Evolutionary conservation across 768 basidiomycete species (phyloP).

Genomic region (Steccherinum ochraceum): DNA sequence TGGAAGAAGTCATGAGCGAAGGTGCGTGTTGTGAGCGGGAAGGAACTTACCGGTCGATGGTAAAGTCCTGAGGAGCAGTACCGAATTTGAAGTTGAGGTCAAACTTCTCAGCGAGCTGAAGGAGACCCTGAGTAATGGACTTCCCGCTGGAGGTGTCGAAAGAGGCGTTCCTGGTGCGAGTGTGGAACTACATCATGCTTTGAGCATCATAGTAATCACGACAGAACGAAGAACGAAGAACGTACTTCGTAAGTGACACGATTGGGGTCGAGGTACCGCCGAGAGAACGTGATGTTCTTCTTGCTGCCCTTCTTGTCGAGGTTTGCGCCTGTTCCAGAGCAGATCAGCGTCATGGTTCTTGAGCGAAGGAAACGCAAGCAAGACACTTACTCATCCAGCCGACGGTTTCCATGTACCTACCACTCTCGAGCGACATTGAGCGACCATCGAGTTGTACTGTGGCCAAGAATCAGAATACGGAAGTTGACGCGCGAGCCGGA

Average conservation of each 20-base stretch:
- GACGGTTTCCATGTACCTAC: slow-evolving; percentile 90
- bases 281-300: slow-evolving; percentile 52
- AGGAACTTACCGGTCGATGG: slow-evolving; percentile 42
- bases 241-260: slow-evolving; percentile 67
- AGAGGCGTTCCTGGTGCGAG: slow-evolving; percentile 36
- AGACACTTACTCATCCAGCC: slow-evolving; percentile 72
- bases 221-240: not conserved
- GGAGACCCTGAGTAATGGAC: slow-evolving; percentile 49
- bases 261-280: slow-evolving; percentile 78
- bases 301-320: slow-evolving; percentile 33
- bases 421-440: slow-evolving; percentile 78
- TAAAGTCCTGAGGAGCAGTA: slow-evolving; percentile 71
- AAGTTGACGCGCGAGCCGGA: not conserved
- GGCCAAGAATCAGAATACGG: not conserved
- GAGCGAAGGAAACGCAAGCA: not conserved
- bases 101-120: slow-evolving; percentile 46
- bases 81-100: slow-evolving; percentile 63
- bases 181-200: slow-evolving; percentile 56
- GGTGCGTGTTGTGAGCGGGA: slow-evolving; percentile 8
- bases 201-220: not conserved
- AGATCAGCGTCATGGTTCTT: not conserved
- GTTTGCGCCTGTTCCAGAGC: slow-evolving; percentile 37
- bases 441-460: slow-evolving; percentile 61
- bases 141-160: slow-evolving; percentile 60
- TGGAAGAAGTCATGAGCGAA: slow-evolving; percentile 5